A percentile compares a stretch with the other conserved stretches of the same genome.
phyloP scores from a whole-genome alignment of 768 basidiomycete genomes.

The Termitomyces sp. region DNA sequence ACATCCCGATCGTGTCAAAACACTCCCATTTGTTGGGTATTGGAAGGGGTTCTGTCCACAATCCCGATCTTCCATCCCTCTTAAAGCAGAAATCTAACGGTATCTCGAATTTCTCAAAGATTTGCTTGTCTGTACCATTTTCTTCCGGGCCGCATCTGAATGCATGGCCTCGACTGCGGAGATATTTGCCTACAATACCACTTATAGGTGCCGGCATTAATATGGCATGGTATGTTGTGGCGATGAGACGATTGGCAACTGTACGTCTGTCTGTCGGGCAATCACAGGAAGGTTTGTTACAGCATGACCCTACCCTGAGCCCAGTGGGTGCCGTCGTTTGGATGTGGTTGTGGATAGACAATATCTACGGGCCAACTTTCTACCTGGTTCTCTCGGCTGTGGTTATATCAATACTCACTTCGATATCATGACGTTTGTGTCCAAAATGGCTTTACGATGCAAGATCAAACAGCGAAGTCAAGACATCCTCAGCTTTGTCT shows the following conservation, averaged over 20 bases:
- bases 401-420: background rate
- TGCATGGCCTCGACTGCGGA: constrained; percentile 19
- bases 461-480: too few species aligned
- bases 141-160: constrained; percentile 29
- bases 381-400: background rate
- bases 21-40: constrained; percentile 77
- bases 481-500: background rate
- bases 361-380: background rate
- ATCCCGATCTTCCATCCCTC: constrained; percentile 51
- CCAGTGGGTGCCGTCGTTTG: constrained; percentile 30
- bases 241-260: constrained; percentile 46
- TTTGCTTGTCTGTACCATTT: constrained; percentile 27
- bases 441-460: background rate
- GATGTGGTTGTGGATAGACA: constrained; percentile 43
- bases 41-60: constrained; percentile 58
- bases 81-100: constrained; percentile 19
- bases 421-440: background rate
- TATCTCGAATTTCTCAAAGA: constrained; percentile 1
- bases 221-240: constrained; percentile 64
- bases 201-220: constrained; percentile 60
- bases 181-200: constrained; percentile 38
- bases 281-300: background rate
- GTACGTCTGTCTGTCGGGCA: background rate
- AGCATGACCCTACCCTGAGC: constrained; percentile 22
- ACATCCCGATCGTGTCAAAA: constrained; percentile 40